Percentiles rank a stretch among this genome's conserved stretches.
Evolutionary conservation across 2,329 filamentous ascomycete genomes (phyloP).

Genomic region (Amylocarpus encephaloides): DNA sequence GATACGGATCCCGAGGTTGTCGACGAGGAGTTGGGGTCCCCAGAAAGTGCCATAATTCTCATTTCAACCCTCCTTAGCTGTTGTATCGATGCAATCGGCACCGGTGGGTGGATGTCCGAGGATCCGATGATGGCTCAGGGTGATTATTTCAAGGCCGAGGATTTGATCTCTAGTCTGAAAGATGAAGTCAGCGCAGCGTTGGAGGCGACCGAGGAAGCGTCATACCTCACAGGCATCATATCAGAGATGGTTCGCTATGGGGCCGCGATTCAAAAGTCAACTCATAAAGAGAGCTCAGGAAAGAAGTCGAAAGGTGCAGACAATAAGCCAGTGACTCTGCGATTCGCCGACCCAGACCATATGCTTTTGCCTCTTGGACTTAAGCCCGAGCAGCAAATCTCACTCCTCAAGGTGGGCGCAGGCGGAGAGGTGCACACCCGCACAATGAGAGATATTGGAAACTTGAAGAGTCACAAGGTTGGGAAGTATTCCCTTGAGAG

Average conservation of each 20-base stretch:
- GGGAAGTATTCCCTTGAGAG: slow-evolving; percentile 79
- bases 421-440: slow-evolving; percentile 66
- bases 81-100: slow-evolving; percentile 69
- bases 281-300: slow-evolving; percentile 3
- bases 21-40: slow-evolving; percentile 44
- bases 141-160: slow-evolving; percentile 47
- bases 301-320: slow-evolving; percentile 9
- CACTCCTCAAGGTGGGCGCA: slow-evolving; percentile 52
- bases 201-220: slow-evolving; percentile 64
- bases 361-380: slow-evolving; percentile 65
- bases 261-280: slow-evolving; percentile 27
- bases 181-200: slow-evolving; percentile 65
- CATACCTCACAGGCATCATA: slow-evolving; percentile 57
- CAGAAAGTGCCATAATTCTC: slow-evolving; percentile 62
- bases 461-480: slow-evolving; percentile 71
- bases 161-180: slow-evolving; percentile 59
- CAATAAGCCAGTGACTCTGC: slow-evolving; percentile 41
- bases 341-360: slow-evolving; percentile 39
- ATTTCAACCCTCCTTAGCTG: slow-evolving; percentile 66
- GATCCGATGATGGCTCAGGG: slow-evolving; percentile 44
- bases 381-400: slow-evolving; percentile 48
- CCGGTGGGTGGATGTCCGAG: slow-evolving; percentile 66
- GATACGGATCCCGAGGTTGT: slow-evolving; percentile 46
- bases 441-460: slow-evolving; percentile 66
- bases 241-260: slow-evolving; percentile 61